Evolutionary conservation across 2,329 filamentous ascomycete genomes (phyloP).

Genomic region (Pseudogymnoascus sp.): DNA sequence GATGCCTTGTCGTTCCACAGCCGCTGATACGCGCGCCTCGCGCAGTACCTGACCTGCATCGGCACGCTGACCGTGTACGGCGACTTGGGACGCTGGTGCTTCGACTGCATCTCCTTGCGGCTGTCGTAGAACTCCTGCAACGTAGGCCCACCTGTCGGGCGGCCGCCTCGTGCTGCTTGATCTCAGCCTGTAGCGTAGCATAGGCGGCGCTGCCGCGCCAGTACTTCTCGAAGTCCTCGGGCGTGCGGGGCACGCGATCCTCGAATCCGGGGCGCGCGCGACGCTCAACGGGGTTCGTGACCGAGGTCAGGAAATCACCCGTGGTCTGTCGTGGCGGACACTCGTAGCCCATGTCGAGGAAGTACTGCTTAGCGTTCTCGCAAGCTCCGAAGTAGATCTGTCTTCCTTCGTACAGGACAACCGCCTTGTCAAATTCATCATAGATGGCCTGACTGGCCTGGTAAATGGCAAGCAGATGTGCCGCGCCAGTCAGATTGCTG

Average conservation of each 20-base stretch:
- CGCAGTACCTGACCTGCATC: conserved; percentile 71
- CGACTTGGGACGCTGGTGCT: conserved; percentile 57
- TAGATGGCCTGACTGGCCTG: conserved; percentile 66
- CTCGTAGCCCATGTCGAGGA: conserved; percentile 64
- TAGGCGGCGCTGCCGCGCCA: conserved; percentile 43
- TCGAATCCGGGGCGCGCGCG: conserved; percentile 50
- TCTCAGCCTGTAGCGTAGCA: conserved; percentile 39
- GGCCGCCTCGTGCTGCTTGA: conserved; percentile 45
- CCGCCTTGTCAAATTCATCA: conserved; percentile 63
- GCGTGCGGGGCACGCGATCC: conserved; percentile 48
- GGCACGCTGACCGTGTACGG: conserved; percentile 73
- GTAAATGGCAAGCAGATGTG: conserved; percentile 64
- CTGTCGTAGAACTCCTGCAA: conserved; percentile 34
- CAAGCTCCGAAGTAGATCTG: conserved; percentile 68
- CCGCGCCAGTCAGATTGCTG: conserved; percentile 57
- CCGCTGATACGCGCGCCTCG: conserved; percentile 68
- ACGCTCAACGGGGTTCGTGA: conserved; percentile 59
- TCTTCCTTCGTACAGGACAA: conserved; percentile 61
- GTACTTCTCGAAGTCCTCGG: conserved; percentile 48
- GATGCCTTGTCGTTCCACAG: conserved; percentile 48
- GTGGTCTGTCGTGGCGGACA: conserved; percentile 49
- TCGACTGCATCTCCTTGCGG: conserved; percentile 36
- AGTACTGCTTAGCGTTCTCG: conserved; percentile 60
- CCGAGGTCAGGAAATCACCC: conserved; percentile 70
- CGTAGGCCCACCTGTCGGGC: conserved; percentile 30